phyloP scores from a whole-genome alignment of 306 rosid genomes.

The Mimosa bimucronata region DNA sequence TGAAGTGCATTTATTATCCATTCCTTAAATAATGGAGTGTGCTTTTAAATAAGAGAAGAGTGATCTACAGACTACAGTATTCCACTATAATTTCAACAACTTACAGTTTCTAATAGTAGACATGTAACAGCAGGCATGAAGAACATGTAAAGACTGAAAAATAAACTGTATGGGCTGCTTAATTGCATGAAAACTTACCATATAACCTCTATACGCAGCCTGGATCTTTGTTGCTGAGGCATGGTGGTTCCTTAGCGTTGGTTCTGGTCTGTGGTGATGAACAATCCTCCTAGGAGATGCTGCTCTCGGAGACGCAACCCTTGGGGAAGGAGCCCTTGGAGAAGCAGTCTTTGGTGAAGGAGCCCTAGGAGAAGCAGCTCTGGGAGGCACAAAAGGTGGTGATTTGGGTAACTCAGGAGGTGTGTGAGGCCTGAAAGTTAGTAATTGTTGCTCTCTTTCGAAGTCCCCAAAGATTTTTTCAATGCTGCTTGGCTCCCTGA shows the following conservation, averaged over 20 bases:
- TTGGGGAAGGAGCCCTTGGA: conserved; percentile 42
- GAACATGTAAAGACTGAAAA: background rate
- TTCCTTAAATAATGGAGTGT: conserved; percentile 7
- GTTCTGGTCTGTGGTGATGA: conserved; percentile 75
- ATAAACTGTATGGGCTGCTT: background rate
- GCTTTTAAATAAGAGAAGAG: conserved; percentile 20
- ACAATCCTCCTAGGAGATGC: conserved; percentile 51
- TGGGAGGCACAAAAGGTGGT: conserved; percentile 65
- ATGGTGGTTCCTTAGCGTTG: conserved; percentile 73
- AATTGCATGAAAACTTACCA: conserved; percentile 55
- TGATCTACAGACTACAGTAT: background rate
- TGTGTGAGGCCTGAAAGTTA: conserved; percentile 58
- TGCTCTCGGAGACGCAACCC: conserved; percentile 62
- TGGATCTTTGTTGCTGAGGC: conserved; percentile 92
- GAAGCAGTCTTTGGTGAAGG: conserved; percentile 61
- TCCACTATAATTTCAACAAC: background rate
- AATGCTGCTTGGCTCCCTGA: conserved; percentile 94
- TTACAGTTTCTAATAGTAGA: background rate
- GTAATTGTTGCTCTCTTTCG: conserved; percentile 88
- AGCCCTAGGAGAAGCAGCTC: conserved; percentile 53
- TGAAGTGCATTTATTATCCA: conserved; percentile 8
- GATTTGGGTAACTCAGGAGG: conserved; percentile 75
- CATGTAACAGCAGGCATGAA: background rate
- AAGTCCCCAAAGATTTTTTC: conserved; percentile 95
- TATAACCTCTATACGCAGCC: conserved; percentile 84